Evolutionary conservation across 371 early-diverging fungal species (phyloP).

Genomic region (Rhizopus stolonifer): DNA sequence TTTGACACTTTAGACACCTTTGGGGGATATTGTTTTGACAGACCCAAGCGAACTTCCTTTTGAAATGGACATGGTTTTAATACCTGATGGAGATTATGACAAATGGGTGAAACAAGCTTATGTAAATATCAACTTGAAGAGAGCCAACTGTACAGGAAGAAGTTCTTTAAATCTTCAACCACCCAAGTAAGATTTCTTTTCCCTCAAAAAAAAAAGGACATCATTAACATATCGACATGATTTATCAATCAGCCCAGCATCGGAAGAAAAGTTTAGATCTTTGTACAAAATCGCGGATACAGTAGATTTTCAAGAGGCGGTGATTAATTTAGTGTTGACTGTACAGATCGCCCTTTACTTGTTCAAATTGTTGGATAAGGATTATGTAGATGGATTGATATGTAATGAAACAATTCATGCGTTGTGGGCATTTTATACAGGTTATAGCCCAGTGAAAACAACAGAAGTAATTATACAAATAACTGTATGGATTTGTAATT

Average conservation of each 20-base stretch:
- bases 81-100: constrained; percentile 67
- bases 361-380: constrained; percentile 47
- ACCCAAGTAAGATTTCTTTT: constrained; percentile 65
- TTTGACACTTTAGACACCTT: constrained; percentile 53
- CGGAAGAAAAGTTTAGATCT: constrained; percentile 65
- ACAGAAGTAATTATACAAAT: constrained; percentile 41
- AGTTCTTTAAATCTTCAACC: constrained; percentile 61
- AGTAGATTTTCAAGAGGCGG: constrained; percentile 55
- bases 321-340: constrained; percentile 52
- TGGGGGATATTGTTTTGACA: constrained; percentile 59
- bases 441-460: constrained; percentile 48
- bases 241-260: constrained; percentile 68
- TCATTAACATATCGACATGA: no score
- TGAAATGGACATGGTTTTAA: constrained; percentile 60
- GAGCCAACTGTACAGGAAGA: constrained; percentile 63
- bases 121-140: constrained; percentile 62
- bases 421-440: constrained; percentile 49
- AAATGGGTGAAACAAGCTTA: constrained; percentile 53
- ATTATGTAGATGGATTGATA: constrained; percentile 60
- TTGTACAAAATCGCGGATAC: constrained; percentile 60
- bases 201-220: no score
- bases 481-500: no score
- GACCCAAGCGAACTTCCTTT: constrained; percentile 59
- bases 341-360: constrained; percentile 59
- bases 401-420: constrained; percentile 61